Percentiles rank a stretch among this genome's conserved stretches.
Evolutionary conservation across 2,329 filamentous ascomycete genomes (phyloP).

Genomic region (Colletotrichum karsti): DNA sequence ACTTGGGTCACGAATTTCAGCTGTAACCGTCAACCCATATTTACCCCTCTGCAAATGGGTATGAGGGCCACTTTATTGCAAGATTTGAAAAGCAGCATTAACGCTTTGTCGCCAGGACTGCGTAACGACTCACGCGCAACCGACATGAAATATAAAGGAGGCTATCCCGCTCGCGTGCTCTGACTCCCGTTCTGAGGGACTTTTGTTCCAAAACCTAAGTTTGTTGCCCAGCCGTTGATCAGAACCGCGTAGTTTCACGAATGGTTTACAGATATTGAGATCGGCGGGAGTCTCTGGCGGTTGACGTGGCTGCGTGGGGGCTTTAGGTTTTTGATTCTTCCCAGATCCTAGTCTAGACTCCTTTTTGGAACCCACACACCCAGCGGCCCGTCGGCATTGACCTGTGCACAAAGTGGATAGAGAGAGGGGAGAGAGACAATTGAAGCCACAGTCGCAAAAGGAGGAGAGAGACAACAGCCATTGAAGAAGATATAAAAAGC

Average conservation of each 20-base stretch:
- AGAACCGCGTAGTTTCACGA: not conserved
- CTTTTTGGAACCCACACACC: not conserved
- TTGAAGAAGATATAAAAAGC: slow-evolving; percentile 8
- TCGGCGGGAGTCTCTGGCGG: not conserved
- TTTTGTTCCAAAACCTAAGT: not conserved
- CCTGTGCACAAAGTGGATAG: not conserved
- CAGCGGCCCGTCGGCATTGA: slow-evolving; percentile 6
- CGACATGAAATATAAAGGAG: not conserved
- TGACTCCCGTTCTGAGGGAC: not conserved
- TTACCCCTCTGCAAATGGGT: not conserved
- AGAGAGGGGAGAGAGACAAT: not conserved
- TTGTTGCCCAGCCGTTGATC: not conserved
- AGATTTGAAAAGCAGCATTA: not conserved
- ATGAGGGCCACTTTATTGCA: not conserved
- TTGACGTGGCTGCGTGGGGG: slow-evolving; percentile 23
- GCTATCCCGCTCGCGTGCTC: not conserved
- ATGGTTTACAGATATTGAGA: slow-evolving; percentile 10
- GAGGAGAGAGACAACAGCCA: not conserved
- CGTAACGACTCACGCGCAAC: not conserved
- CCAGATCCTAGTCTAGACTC: not conserved
- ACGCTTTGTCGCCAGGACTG: not conserved
- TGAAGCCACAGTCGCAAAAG: too few relatives aligned
- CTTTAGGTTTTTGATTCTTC: slow-evolving; percentile 1
- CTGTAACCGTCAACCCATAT: not conserved
- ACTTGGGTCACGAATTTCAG: not conserved